These are phyloP conservation scores for Myxozyma nipponensis DNA, from an alignment of 805 yeast species.

Conservation along the genomic window DNA sequence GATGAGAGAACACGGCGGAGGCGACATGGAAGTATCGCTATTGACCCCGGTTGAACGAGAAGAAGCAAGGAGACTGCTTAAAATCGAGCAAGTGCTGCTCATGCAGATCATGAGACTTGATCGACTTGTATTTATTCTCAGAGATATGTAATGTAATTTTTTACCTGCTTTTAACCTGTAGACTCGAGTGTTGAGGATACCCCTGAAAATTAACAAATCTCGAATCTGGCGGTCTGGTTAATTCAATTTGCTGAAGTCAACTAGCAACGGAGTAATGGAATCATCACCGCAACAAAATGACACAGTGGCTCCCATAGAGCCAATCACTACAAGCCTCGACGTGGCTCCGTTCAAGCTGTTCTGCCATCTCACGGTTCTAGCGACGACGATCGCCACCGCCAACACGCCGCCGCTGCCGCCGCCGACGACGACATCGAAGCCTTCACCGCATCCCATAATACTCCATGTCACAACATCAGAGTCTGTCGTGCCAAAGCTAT, in stretches of 20 bases:
- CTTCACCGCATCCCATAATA: conserved; percentile 4
- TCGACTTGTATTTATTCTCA: conserved; percentile 38
- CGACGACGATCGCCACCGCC: conserved; percentile 1
- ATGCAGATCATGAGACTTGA: conserved; percentile 37
- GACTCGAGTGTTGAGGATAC: too few relatives aligned
- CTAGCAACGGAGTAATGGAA: too few relatives aligned
- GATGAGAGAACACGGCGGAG: conserved; percentile 85
- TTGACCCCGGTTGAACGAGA: conserved; percentile 70
- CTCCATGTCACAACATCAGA: conserved; percentile 11
- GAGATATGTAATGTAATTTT: conserved; percentile 41
- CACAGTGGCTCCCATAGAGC: conserved; percentile 5
- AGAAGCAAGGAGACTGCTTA: conserved; percentile 54
- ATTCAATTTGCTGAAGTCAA: too few relatives aligned
- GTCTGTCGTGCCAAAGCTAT: conserved; percentile 5
- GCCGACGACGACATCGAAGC: neutral
- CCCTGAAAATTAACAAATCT: too few relatives aligned
- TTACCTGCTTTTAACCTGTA: too few relatives aligned
- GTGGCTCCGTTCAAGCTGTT: conserved; percentile 15
- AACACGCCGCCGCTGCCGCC: too few relatives aligned
- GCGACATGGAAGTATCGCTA: conserved; percentile 63
- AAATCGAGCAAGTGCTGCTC: conserved; percentile 36
- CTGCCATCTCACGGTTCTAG: conserved; percentile 16
- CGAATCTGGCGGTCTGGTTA: too few relatives aligned
- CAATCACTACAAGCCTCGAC: conserved; percentile 1
- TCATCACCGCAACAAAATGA: too few relatives aligned